phyloP scores from a whole-genome alignment of 163 green algal species.

The Scenedesmus sp. region DNA sequence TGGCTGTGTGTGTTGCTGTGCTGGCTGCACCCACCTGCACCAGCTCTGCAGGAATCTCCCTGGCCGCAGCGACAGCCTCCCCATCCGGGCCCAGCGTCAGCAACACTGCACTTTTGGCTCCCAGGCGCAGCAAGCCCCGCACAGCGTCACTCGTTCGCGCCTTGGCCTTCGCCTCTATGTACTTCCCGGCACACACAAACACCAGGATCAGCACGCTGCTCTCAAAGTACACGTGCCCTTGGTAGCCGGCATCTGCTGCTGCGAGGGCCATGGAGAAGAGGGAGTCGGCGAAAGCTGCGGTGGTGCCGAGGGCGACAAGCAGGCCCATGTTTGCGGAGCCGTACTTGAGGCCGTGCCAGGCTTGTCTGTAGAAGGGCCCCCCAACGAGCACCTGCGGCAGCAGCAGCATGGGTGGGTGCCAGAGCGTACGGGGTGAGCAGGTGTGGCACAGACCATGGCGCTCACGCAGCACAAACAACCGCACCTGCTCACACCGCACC shows the following conservation, averaged over 20 bases:
- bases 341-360: slow-evolving; percentile 66
- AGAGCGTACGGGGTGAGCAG: too few species aligned
- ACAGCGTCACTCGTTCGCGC: slow-evolving; percentile 49
- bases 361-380: slow-evolving; percentile 64
- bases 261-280: slow-evolving; percentile 61
- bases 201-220: slow-evolving; percentile 93
- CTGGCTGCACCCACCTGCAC: slow-evolving; percentile 5
- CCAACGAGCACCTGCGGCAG: background rate
- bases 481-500: too few species aligned
- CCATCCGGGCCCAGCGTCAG: slow-evolving; percentile 5
- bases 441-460: too few species aligned
- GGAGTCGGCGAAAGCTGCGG: slow-evolving; percentile 90
- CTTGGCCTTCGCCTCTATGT: slow-evolving; percentile 82
- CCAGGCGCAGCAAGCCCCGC: slow-evolving; percentile 25
- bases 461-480: too few species aligned
- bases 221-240: slow-evolving; percentile 89
- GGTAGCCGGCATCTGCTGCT: slow-evolving; percentile 24
- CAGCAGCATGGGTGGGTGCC: background rate
- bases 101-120: slow-evolving; percentile 31
- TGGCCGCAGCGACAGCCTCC: slow-evolving; percentile 48
- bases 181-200: slow-evolving; percentile 97
- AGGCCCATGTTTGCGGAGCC: slow-evolving; percentile 93
- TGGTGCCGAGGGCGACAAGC: slow-evolving; percentile 78
- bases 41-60: slow-evolving; percentile 33
- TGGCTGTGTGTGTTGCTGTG: too few species aligned